These are phyloP conservation scores for Quercus agrifolia DNA, from an alignment of 306 rosid genomes.

Conservation along the genomic window DNA sequence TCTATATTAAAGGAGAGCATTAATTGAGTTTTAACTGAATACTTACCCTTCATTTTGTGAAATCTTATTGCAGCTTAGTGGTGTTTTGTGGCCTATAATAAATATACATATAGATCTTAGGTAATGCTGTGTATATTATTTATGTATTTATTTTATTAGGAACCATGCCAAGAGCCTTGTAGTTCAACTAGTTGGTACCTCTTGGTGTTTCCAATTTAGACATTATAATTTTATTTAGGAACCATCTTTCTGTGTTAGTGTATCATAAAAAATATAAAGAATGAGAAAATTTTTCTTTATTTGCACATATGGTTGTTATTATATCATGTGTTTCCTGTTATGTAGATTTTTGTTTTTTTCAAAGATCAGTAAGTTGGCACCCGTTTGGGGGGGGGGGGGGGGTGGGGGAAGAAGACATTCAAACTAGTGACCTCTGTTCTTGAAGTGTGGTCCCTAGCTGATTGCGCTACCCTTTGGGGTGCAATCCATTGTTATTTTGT, in stretches of 20 bases:
- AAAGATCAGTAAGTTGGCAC: no score
- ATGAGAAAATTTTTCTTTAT: neutral
- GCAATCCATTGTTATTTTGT: neutral
- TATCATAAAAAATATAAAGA: neutral
- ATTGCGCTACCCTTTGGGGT: no score
- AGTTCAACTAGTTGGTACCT: no score
- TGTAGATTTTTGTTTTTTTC: neutral
- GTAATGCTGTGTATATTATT: no score
- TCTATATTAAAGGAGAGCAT: no score
- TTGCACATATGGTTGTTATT: neutral
- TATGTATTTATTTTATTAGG: no score
- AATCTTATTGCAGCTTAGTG: neutral
- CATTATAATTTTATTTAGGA: neutral
- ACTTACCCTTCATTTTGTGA: neutral
- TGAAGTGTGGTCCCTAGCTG: no score
- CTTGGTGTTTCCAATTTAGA: no score
- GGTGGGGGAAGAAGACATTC: no score
- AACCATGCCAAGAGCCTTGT: no score
- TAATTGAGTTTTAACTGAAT: neutral
- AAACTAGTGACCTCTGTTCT: no score
- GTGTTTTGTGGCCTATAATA: neutral
- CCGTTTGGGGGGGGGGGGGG: no score
- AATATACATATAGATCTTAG: neutral
- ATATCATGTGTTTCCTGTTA: neutral
- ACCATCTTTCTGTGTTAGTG: neutral